These are phyloP conservation scores for Pythium oligandrum DNA, from an alignment of 352 stramenopile species.

Conservation along the genomic window DNA sequence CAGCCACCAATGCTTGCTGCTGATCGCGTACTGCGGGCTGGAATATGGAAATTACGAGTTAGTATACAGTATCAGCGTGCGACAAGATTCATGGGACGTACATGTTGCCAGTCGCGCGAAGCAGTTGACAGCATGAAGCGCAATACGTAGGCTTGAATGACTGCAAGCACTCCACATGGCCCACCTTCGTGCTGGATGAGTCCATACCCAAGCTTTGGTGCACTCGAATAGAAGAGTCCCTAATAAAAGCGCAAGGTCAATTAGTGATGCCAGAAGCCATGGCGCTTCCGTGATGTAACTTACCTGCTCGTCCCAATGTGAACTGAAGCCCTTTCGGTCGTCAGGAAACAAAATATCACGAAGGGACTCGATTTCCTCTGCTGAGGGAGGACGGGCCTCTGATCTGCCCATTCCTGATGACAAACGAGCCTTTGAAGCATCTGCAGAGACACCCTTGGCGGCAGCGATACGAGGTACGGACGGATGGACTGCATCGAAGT, in stretches of 20 bases:
- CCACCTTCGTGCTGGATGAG: constrained; percentile 92
- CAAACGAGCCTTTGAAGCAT: too few species aligned
- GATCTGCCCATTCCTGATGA: too few species aligned
- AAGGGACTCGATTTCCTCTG: constrained; percentile 41
- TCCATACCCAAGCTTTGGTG: constrained; percentile 70
- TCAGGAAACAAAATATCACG: constrained; percentile 56
- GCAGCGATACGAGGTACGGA: background rate
- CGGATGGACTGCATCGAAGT: constrained; percentile 21
- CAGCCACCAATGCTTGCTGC: constrained; percentile 35
- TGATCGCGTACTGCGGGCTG: constrained; percentile 40
- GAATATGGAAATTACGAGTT: background rate
- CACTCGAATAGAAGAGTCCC: constrained; percentile 65
- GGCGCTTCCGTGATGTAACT: background rate
- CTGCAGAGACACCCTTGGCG: background rate
- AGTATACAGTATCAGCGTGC: background rate
- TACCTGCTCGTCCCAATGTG: constrained; percentile 70
- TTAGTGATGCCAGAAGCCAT: background rate
- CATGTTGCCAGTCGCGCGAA: constrained; percentile 55
- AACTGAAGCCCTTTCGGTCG: constrained; percentile 50
- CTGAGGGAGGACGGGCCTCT: constrained; percentile 15
- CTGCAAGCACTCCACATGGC: constrained; percentile 93
- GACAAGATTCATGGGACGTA: constrained; percentile 20
- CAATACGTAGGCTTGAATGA: constrained; percentile 91
- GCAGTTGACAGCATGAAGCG: constrained; percentile 51
- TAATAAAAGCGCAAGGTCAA: constrained; percentile 9